Percentiles rank a stretch among this genome's conserved stretches.
Evolutionary conservation across 2,329 filamentous ascomycete genomes (phyloP).

Genomic region (Harringtonia lauricola): DNA sequence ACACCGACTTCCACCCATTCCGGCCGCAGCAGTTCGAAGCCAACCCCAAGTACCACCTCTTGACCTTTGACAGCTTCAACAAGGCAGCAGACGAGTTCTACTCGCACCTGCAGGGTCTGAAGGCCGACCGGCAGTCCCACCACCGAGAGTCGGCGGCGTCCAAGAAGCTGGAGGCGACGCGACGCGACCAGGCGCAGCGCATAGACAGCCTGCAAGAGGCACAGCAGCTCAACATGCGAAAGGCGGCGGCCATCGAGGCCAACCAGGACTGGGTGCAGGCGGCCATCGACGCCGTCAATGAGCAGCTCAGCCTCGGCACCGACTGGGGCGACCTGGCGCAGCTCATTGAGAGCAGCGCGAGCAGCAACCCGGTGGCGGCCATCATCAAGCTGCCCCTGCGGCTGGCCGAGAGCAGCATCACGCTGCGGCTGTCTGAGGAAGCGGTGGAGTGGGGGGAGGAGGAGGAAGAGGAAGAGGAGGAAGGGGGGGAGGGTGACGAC

Average conservation of each 20-base stretch:
- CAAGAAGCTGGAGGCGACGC: constrained; percentile 75
- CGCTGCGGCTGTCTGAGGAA: constrained; percentile 64
- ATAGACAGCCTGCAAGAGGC: constrained; percentile 73
- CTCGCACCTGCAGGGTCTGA: constrained; percentile 90
- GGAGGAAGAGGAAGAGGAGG: constrained; percentile 38
- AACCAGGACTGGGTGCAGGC: constrained; percentile 89
- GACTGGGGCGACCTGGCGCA: constrained; percentile 91
- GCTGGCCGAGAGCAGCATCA: constrained; percentile 80
- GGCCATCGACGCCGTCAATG: constrained; percentile 84
- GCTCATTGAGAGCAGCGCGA: constrained; percentile 79
- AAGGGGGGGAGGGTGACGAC: constrained; percentile 28
- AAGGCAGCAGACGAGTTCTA: constrained; percentile 94
- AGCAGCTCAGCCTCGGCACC: constrained; percentile 87
- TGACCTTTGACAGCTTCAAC: constrained; percentile 80
- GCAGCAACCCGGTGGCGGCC: constrained; percentile 72
- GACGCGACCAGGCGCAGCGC: constrained; percentile 71
- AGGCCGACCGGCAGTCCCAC: constrained; percentile 69
- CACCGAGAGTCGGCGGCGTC: constrained; percentile 76
- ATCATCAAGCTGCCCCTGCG: constrained; percentile 83
- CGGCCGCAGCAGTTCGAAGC: constrained; percentile 67
- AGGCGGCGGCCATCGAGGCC: constrained; percentile 81
- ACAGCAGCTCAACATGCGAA: constrained; percentile 74
- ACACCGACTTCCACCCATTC: constrained; percentile 95
- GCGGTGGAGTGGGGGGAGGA: constrained; percentile 52
- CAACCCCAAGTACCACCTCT: constrained; percentile 52